phyloP scores from a whole-genome alignment of 352 stramenopile genomes.

The Phytophthora meadii region DNA sequence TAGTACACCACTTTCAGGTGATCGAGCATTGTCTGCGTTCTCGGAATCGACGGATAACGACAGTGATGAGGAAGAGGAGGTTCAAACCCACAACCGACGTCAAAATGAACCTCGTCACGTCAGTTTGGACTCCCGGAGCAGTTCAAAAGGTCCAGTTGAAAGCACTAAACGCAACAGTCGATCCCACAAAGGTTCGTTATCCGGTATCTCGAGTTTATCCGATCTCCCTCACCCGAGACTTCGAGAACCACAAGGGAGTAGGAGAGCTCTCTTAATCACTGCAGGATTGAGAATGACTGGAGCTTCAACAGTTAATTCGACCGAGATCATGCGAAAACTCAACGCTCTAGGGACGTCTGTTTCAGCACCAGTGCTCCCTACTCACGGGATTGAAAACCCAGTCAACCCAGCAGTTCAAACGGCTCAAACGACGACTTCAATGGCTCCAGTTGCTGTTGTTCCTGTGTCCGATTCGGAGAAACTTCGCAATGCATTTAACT shows the following conservation, averaged over 20 bases:
- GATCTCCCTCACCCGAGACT: slow-evolving; percentile 37
- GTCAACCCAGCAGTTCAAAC: neutral
- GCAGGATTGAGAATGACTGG: slow-evolving; percentile 11
- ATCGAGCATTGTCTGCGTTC: slow-evolving; percentile 9
- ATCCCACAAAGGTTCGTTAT: slow-evolving; percentile 24
- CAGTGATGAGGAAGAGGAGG: slow-evolving; percentile 24
- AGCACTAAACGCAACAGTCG: slow-evolving; percentile 3
- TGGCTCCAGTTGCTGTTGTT: slow-evolving; percentile 3
- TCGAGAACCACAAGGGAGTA: slow-evolving; percentile 9
- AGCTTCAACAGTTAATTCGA: slow-evolving; percentile 39
- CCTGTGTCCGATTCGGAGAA: slow-evolving; percentile 62
- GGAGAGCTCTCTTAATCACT: slow-evolving; percentile 6
- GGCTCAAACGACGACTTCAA: neutral
- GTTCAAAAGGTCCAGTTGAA: slow-evolving; percentile 8
- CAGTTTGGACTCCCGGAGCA: neutral
- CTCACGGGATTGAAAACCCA: slow-evolving; percentile 6
- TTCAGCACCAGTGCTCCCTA: slow-evolving; percentile 37
- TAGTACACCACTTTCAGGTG: slow-evolving; percentile 24
- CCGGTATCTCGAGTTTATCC: slow-evolving; percentile 45
- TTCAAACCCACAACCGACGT: neutral
- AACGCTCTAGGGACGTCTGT: slow-evolving; percentile 57
- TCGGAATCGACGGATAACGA: slow-evolving; percentile 10
- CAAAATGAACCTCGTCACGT: neutral
- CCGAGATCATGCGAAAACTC: slow-evolving; percentile 63
- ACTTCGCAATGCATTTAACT: slow-evolving; percentile 79